Evolutionary conservation across 768 basidiomycete species (phyloP), one percentile per base, ranked within the genome.

Genomic region (Kwoniella mangroviensis): DNA sequence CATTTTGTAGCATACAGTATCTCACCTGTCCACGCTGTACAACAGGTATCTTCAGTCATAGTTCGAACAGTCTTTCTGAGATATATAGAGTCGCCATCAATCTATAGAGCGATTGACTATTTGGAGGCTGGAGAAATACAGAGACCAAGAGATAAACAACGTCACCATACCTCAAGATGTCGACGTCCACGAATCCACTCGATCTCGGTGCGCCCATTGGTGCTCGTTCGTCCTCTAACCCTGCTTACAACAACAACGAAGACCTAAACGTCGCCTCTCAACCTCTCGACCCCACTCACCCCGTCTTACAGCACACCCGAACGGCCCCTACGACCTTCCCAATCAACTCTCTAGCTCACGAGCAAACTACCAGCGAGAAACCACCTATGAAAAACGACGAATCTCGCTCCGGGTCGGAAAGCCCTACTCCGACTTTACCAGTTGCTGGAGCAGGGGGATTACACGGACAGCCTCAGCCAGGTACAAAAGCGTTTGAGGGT

Each of bases 291-390:
- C 53, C 53, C 5, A 54, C 53, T 54, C 67, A 62, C 19, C 74
- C 68, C 13, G 57, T 21, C 24, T 53, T 72, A 26, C 34, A 64
- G 4, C 70, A 65, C 15, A 59, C 53, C 17, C 22, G 73, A 49
- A 75, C 73, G 1, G 73, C 73, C 21, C 73, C 73, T 5, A 72
- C 70, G 1, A 75, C 71, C 17, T 63, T 66, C 43, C 73, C 73
- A 3, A 65, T 70, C 54, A 59, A 67, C 49, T 53, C 63, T 7
- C 51, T 55, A 22, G 69, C 66, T 49, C 69, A 64, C 53, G 21
- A 21, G 4, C 28, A 52, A 15, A 4, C 24, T 10, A 56, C 54
- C 42, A 49, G 41, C 22, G 45, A 49, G 42, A 34, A 61, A 10
- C 52, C 63, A 15, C 52, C 63, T 5, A 24, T 41, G 24, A 9